A percentile compares a stretch with the other conserved stretches of the same genome.
Conservation (phyloP, 352 stramenopile species). For the Globisporangium polare region DNA sequence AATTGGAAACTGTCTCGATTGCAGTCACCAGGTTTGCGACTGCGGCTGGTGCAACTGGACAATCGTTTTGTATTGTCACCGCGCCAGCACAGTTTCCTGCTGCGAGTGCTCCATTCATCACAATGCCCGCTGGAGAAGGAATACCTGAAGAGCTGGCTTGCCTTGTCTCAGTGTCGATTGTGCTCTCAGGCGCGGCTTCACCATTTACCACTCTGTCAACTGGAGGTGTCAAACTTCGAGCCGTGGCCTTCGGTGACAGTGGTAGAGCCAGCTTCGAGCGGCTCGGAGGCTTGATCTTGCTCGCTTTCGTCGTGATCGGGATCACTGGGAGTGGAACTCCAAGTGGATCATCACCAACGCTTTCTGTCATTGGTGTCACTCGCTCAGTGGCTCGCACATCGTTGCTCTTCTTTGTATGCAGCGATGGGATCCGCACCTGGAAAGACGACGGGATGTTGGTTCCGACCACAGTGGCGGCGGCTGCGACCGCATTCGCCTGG, state of each 20-base stretch:
- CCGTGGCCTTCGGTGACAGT: neutral
- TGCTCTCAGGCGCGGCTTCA: neutral
- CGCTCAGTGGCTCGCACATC: conserved; percentile 1
- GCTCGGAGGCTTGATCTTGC: conserved; percentile 9
- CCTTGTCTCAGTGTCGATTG: neutral
- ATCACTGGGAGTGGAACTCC: conserved; percentile 3
- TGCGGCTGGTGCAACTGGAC: neutral
- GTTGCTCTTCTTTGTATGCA: conserved; percentile 2
- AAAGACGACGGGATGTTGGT: conserved; percentile 7
- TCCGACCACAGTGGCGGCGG: conserved; percentile 2
- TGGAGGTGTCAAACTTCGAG: neutral
- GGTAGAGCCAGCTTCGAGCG: neutral
- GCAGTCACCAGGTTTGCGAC: neutral
- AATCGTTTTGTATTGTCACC: neutral
- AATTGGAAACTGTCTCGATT: neutral
- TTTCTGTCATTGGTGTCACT: neutral
- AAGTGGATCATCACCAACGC: neutral
- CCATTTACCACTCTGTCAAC: neutral
- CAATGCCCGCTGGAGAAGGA: neutral
- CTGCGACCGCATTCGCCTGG: conserved; percentile 11
- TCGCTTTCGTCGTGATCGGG: conserved; percentile 6
- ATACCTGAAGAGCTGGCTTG: neutral
- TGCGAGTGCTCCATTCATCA: neutral
- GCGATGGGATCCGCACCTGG: neutral
- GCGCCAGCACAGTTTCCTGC: neutral